phyloP scores from a whole-genome alignment of 352 stramenopile species.

The Phytophthora capsici region DNA sequence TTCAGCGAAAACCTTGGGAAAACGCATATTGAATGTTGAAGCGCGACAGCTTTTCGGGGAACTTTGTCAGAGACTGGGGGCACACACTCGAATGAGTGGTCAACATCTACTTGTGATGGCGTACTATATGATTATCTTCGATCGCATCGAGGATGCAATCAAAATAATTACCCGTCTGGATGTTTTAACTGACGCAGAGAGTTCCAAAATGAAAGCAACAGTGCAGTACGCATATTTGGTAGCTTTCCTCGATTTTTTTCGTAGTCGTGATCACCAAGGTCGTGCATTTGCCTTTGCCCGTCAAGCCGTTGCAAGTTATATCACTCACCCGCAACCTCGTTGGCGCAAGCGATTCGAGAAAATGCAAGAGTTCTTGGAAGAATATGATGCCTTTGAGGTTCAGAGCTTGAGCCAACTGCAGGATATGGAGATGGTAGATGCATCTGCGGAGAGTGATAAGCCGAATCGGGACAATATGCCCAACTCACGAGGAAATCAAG shows the following conservation, averaged over 20 bases:
- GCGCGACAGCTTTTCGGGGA: conserved; percentile 45
- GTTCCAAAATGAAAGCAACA: conserved; percentile 22
- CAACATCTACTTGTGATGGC: conserved; percentile 50
- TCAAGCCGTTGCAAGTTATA: conserved; percentile 43
- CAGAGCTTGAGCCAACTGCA: conserved; percentile 24
- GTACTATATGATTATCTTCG: conserved; percentile 60
- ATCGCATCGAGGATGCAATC: conserved; percentile 46
- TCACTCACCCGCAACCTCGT: conserved; percentile 42
- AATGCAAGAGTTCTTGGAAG: conserved; percentile 48
- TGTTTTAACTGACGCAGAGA: neutral
- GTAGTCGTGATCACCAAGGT: conserved; percentile 6
- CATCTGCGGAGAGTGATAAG: neutral
- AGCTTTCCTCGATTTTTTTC: conserved; percentile 70
- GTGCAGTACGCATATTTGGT: conserved; percentile 68
- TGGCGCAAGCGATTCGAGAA: conserved; percentile 57
- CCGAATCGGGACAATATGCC: neutral
- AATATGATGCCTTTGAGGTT: conserved; percentile 45
- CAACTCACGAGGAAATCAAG: conserved; percentile 3
- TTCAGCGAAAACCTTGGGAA: conserved; percentile 11
- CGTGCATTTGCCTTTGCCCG: conserved; percentile 44
- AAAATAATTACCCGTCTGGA: conserved; percentile 41
- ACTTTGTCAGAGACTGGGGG: conserved; percentile 49
- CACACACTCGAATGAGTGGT: conserved; percentile 28
- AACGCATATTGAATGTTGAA: conserved; percentile 48
- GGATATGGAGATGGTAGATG: conserved; percentile 24